Percentiles rank a stretch among this genome's conserved stretches.
Evolutionary conservation across 805 yeast genomes (phyloP).

Genomic region (Komagataella pastoris): DNA sequence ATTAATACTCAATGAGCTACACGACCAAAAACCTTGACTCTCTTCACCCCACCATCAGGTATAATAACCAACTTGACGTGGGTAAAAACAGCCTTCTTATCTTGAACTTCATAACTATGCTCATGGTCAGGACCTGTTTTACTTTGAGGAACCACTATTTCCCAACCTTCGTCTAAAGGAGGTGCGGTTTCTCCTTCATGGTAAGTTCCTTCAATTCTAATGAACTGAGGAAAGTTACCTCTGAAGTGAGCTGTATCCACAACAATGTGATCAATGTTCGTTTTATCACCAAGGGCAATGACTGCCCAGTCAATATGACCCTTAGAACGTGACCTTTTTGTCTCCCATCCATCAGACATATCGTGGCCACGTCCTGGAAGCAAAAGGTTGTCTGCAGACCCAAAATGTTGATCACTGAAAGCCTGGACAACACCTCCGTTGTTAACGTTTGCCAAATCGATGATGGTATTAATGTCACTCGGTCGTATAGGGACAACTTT

Average conservation of each 20-base stretch:
- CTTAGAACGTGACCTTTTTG: constrained; percentile 70
- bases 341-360: constrained; percentile 99
- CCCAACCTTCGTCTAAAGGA: constrained; percentile 41
- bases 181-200: constrained; percentile 21
- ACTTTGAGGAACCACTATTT: constrained; percentile 43
- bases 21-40: constrained; percentile 76
- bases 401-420: constrained; percentile 87
- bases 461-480: constrained; percentile 23
- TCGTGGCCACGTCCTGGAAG: constrained; percentile 92
- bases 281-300: constrained; percentile 58
- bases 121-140: constrained; percentile 80
- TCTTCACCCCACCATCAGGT: constrained; percentile 96
- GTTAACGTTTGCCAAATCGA: constrained; percentile 72
- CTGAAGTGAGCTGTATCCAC: constrained; percentile 90
- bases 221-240: constrained; percentile 86
- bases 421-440: constrained; percentile 84
- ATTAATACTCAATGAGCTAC: not conserved
- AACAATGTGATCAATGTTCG: constrained; percentile 44
- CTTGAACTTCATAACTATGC: constrained; percentile 36
- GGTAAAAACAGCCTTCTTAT: constrained; percentile 24
- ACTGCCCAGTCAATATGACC: constrained; percentile 92
- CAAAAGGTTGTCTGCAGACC: constrained; percentile 78
- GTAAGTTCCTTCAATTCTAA: constrained; percentile 52
- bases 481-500: constrained; percentile 63
- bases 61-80: constrained; percentile 74